Evolutionary conservation across 176 grass and related monocot genomes (phyloP), one percentile per base, ranked within the genome.

Genomic region (Bothriochloa decipiens): DNA sequence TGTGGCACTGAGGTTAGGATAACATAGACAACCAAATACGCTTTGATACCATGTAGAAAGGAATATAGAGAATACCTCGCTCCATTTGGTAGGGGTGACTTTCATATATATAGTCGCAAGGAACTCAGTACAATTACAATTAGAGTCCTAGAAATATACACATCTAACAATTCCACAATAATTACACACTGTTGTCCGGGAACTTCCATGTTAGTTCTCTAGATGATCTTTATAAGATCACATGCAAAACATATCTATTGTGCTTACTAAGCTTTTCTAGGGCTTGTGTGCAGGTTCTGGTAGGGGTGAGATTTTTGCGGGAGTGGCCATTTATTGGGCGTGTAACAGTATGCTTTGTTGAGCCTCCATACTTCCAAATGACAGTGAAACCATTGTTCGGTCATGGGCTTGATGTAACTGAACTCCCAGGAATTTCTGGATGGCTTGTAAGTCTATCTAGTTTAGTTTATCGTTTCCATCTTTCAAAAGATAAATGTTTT

Each of bases 321-420:
- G 55, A 94, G 43, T 99, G 96, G 96, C 96, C 96, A 27, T 96
- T 94, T 81, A 75, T 99, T 83, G 89, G 86, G 43, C 93, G 96
- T 72, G 81, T 99, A 53, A 91, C 93, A 86, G 83, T 99, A 39
- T 99, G 96, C 83, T 99, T 99, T 89, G 89, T 94, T 77, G 93
- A 99, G 71, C 91, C 96, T 81, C 96, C 96, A 35, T 99, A 96
- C 81, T 96, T 99, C 68, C 96, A 99, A 80, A 99, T 99, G 93
- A 96, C 81, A 23, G 93, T 99, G 61, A 99, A 99, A 83, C 93
- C 96, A 9, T 79, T 99, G 87, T 96, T 99, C 36, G 26, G 93
- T 36, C 91, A 96, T 69, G 96, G 96, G 53, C 77, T 99, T 71
- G 96, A 99, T 89, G 93, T 99, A 33, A 90, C 96, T 69, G 96